Percentiles rank a stretch among this genome's conserved stretches.
These are phyloP conservation scores for Periconia sp. DNA, from an alignment of 2,329 filamentous ascomycete genomes.

Conservation along the genomic window DNA sequence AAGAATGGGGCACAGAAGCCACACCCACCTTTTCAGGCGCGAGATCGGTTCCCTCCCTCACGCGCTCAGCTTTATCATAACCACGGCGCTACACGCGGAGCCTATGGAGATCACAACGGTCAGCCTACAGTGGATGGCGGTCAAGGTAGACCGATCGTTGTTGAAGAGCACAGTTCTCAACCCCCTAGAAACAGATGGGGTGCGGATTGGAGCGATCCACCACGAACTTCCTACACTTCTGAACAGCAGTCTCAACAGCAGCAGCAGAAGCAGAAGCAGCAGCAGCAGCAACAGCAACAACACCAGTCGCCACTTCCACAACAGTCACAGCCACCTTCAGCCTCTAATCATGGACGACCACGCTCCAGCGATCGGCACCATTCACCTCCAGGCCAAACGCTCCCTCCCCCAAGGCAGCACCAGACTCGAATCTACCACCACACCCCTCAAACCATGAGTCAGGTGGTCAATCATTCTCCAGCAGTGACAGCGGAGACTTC, in stretches of 20 bases:
- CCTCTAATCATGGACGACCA: slow-evolving; percentile 20
- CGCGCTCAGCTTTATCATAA: slow-evolving; percentile 31
- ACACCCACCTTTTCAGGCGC: slow-evolving; percentile 75
- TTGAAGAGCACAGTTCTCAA: slow-evolving; percentile 47
- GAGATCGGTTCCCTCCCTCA: slow-evolving; percentile 56
- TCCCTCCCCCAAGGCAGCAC: slow-evolving; percentile 27
- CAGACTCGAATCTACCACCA: slow-evolving; percentile 35
- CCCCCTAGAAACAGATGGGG: slow-evolving; percentile 23
- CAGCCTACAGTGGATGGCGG: slow-evolving; percentile 41
- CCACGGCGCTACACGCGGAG: slow-evolving; percentile 29
- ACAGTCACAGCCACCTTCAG: slow-evolving; percentile 20
- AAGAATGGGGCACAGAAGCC: slow-evolving; percentile 67
- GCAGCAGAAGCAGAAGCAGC: too few species aligned
- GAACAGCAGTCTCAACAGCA: slow-evolving; percentile 17
- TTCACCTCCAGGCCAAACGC: slow-evolving; percentile 15
- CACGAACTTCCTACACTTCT: slow-evolving; percentile 23
- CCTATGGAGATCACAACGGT: slow-evolving; percentile 36
- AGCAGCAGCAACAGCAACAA: background rate
- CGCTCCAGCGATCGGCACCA: slow-evolving; percentile 26
- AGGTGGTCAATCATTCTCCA: slow-evolving; percentile 24
- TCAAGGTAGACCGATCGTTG: slow-evolving; percentile 49
- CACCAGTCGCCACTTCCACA: slow-evolving; percentile 14
- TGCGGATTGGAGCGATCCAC: slow-evolving; percentile 23
- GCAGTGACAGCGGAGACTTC: slow-evolving; percentile 46
- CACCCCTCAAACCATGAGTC: slow-evolving; percentile 31